These are phyloP conservation scores for Amyloporia xantha DNA, from an alignment of 768 basidiomycete genomes.

Conservation along the genomic window DNA sequence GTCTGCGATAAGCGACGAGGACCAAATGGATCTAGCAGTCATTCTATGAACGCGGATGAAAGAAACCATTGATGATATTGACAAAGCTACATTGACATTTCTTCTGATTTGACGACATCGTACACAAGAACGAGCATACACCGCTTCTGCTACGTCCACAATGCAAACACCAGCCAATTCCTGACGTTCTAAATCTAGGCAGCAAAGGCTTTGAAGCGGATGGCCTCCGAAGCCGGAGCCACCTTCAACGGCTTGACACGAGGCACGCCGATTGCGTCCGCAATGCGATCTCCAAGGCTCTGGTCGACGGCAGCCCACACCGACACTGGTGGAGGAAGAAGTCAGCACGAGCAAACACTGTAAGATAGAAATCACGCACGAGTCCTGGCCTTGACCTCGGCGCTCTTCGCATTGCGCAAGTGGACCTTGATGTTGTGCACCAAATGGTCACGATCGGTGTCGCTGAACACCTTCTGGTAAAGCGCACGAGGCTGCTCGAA, in stretches of 20 bases:
- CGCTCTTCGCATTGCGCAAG: slow-evolving; percentile 53
- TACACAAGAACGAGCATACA: too few species aligned
- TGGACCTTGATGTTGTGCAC: slow-evolving; percentile 64
- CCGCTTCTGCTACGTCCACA: too few species aligned
- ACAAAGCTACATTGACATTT: too few species aligned
- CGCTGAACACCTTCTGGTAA: slow-evolving; percentile 62
- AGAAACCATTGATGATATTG: too few species aligned
- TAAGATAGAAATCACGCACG: slow-evolving; percentile 37
- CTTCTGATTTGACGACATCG: too few species aligned
- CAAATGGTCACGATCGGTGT: slow-evolving; percentile 51
- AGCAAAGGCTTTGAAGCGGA: slow-evolving; percentile 36
- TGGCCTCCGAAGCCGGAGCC: slow-evolving; percentile 52
- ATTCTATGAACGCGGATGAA: too few species aligned
- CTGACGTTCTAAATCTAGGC: too few species aligned
- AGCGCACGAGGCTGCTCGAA: slow-evolving; percentile 78
- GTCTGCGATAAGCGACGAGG: too few species aligned
- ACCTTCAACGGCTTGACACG: slow-evolving; percentile 53
- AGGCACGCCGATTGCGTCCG: slow-evolving; percentile 60
- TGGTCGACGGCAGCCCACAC: slow-evolving; percentile 80
- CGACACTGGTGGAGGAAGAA: slow-evolving; percentile 39
- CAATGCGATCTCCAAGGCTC: slow-evolving; percentile 67
- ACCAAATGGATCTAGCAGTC: too few species aligned
- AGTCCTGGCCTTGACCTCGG: slow-evolving; percentile 55
- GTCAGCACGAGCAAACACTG: not conserved
- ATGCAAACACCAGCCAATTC: too few species aligned